Percentiles rank a stretch among this genome's conserved stretches.
These are phyloP conservation scores for Ceriops decandra DNA, from an alignment of 345 rosid genomes.

Conservation along the genomic window DNA sequence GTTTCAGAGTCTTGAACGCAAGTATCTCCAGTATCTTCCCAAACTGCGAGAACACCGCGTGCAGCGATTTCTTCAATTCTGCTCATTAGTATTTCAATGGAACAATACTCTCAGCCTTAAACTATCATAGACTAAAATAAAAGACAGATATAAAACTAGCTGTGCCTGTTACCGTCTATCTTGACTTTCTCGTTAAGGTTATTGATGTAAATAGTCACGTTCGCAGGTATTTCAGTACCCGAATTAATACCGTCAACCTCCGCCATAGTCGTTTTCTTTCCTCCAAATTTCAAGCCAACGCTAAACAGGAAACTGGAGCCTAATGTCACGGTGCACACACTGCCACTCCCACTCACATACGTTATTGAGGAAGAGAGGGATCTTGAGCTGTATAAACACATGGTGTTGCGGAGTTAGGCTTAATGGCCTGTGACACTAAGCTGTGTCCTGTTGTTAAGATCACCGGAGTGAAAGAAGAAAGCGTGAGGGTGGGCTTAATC, in stretches of 20 bases:
- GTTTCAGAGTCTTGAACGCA: constrained; percentile 95
- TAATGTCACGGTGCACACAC: too few species aligned
- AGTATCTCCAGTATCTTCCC: constrained; percentile 89
- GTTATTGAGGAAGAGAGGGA: too few species aligned
- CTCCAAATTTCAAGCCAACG: not conserved
- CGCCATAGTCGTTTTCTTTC: constrained; percentile 5
- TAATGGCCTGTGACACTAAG: too few species aligned
- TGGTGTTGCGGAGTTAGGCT: too few species aligned
- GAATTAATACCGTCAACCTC: constrained; percentile 10
- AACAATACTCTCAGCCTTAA: not conserved
- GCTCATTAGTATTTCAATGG: not conserved
- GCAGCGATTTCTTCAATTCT: constrained; percentile 91
- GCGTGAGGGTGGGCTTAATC: too few species aligned
- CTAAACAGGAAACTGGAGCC: too few species aligned
- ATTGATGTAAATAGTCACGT: constrained; percentile 89
- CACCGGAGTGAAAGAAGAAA: too few species aligned
- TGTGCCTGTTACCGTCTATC: constrained; percentile 52
- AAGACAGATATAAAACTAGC: not conserved
- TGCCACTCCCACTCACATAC: too few species aligned
- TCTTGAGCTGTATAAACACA: too few species aligned
- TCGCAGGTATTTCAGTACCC: constrained; percentile 54
- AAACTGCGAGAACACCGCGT: constrained; percentile 83
- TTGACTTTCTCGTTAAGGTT: constrained; percentile 96
- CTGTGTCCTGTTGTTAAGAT: too few species aligned
- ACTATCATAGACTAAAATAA: not conserved